Evolutionary conservation across 148 eudicot species (phyloP).

Genomic region (Vaccinium vitisidaea): DNA sequence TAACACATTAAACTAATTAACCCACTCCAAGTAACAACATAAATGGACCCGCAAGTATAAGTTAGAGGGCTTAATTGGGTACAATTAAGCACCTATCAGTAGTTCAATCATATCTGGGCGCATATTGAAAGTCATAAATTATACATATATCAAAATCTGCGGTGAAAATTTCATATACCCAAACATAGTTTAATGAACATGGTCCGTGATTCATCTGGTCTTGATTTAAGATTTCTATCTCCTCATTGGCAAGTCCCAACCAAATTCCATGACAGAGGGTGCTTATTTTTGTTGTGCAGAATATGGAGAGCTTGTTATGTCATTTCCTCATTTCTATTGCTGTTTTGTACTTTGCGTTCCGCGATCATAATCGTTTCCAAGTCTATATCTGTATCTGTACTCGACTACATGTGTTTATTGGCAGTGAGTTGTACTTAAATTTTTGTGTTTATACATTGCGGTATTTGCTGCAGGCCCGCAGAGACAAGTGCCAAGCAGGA

Average conservation of each 20-base stretch:
- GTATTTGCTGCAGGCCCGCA: conserved; percentile 26
- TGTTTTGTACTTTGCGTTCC: not conserved
- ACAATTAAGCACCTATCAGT: not conserved
- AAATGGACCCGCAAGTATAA: no score
- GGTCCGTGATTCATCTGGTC: conserved; percentile 1
- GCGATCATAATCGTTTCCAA: not conserved
- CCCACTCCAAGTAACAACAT: no score
- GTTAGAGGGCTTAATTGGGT: no score
- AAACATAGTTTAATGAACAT: not conserved
- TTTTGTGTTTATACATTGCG: not conserved
- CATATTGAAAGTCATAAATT: not conserved
- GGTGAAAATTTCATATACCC: no score
- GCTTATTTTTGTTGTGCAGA: not conserved
- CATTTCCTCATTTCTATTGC: not conserved
- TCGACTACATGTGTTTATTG: not conserved
- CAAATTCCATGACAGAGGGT: not conserved
- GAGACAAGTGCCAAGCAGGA: conserved; percentile 33
- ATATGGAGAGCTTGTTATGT: not conserved
- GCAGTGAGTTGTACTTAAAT: not conserved
- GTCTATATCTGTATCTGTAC: not conserved
- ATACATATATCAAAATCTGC: not conserved
- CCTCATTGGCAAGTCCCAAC: not conserved
- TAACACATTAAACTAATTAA: no score
- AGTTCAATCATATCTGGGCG: not conserved
- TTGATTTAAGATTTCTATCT: not conserved